Evolutionary conservation across 169 alveolate genomes (phyloP), one percentile per base, ranked within the genome.

Genomic region (Hepatocystis sp.): DNA sequence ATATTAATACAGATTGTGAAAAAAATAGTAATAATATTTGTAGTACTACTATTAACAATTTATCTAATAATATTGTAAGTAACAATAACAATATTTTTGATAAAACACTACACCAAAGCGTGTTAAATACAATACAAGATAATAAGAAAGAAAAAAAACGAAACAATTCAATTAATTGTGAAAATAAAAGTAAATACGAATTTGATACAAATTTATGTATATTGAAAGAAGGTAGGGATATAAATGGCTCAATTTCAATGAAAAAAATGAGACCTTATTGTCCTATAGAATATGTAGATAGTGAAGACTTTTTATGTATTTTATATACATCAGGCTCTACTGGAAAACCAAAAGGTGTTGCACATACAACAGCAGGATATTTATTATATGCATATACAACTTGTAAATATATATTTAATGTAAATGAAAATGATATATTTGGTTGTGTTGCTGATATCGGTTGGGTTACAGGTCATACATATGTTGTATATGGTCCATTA

Each of bases 401-500:
- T 2, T 94, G 93, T 81, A 96, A 96, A 67, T 93, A 95, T 90
- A 91, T 95, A 34, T 97, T 96, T 84, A 98, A 97, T 86, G 89
- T 92, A 61, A 93, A 91, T 42, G 86, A 85, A 4, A 96, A 96
- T 13, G 99, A 97, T 85, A 86, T 95, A 34, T 96, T 94, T 86
- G 98, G 98, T 21, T 96, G 99, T 71, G 96, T 97, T 40, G 98
- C 99, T 4, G 99, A 98, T 90, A 92, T 97, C 36, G 99, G 99
- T 7, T 98, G 99, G 99, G 97, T 98, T 67, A 97, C 99, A 8
- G 99, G 99, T 1, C 99, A 98, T 85, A 91, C 97, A 17, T 97
- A 97, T 93, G 95, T 97, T 51, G 93, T 96, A 27, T 98, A 98
- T 91, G 99, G 99, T 11, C 99, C 99, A 0, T 91, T 97, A 66